Base-by-base conservation (phyloP, 1,284 basidiomycete species). In the Sporisorium reilianum region DNA sequence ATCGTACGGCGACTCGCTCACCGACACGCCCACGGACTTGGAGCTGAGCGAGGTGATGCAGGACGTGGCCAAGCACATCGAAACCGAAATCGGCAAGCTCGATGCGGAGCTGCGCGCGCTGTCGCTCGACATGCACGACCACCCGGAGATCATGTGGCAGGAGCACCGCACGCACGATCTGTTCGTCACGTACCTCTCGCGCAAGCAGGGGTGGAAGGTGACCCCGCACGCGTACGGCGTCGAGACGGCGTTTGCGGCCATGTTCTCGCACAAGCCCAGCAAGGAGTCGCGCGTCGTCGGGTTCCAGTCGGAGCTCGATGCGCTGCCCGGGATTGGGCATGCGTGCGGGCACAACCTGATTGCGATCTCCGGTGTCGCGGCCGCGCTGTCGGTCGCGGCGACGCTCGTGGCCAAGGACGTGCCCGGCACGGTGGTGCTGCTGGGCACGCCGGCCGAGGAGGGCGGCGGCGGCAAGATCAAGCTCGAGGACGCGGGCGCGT, bases 371-470 rank as follows among this genome's bases (percentile, higher is more conserved):
- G 93, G 93, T 26, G 89, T 93, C 23, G 93, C 90, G 12, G 89
- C 92, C 16, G 90, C 93, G 9, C 85, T 93, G 54, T 91, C 90
- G 6, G 86, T 92, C 55, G 91, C 90, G 78, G 87, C 88, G 30
- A 90, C 90, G 7, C 84, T 94, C 78, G 64, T 69, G 5, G 87
- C 89, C 62, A 89, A 90, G 77, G 85, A 90, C 75, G 87, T 92
- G 40, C 79, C 90, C 2, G 94, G 93, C 2, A 91, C 88, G 57
- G 87, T 95, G 16, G 86, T 94, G 48, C 87, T 95, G 30, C 87
- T 95, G 5, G 93, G 94, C 25, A 95, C 94, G 5, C 93, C 94
- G 87, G 93, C 91, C 16, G 93, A 95, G 85, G 93, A 95, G 85
- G 87, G 87, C 12, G 92, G 91, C 2, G 91, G 89, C 20, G 93